Percentiles rank a stretch among this genome's conserved stretches.
Conservation (phyloP, 2,329 filamentous ascomycete species). For the Helicocarpus griseus region DNA sequence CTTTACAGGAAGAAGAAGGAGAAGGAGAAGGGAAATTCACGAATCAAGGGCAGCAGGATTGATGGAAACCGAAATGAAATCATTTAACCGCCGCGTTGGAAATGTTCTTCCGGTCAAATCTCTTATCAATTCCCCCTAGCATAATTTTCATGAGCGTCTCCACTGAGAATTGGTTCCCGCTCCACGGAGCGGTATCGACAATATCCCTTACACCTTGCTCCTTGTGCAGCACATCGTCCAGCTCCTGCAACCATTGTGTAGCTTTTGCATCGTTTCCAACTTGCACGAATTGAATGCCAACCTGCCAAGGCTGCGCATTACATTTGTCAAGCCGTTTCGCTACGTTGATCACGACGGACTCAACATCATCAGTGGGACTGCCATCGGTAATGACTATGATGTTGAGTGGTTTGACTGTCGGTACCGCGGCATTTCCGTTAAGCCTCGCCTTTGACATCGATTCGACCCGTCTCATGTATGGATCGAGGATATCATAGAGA, state of each 20-base stretch:
- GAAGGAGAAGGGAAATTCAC: not conserved
- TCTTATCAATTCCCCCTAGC: constrained; percentile 63
- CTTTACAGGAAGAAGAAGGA: constrained; percentile 1
- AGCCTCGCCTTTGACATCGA: constrained; percentile 29
- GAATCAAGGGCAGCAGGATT: not conserved
- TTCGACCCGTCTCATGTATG: constrained; percentile 56
- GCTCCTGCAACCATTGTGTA: constrained; percentile 51
- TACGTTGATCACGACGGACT: constrained; percentile 55
- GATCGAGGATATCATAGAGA: constrained; percentile 60
- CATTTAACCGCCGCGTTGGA: constrained; percentile 7
- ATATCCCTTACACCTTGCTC: constrained; percentile 66
- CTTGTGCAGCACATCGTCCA: constrained; percentile 63
- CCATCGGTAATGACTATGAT: constrained; percentile 93
- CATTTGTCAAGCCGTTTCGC: constrained; percentile 57
- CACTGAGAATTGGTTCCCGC: constrained; percentile 49
- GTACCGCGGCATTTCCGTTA: constrained; percentile 17
- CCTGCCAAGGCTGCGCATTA: constrained; percentile 65
- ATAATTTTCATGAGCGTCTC: constrained; percentile 73
- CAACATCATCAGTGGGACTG: constrained; percentile 66
- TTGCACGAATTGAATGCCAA: constrained; percentile 95
- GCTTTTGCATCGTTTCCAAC: constrained; percentile 66
- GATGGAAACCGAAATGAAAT: too few relatives aligned
- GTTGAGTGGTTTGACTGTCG: constrained; percentile 63
- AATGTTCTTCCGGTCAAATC: constrained; percentile 43
- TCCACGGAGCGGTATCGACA: constrained; percentile 78